A percentile compares a stretch with the other conserved stretches of the same genome.
These are phyloP conservation scores for Chaetomium fimeti DNA, from an alignment of 495 filamentous ascomycete species.

Conservation along the genomic window DNA sequence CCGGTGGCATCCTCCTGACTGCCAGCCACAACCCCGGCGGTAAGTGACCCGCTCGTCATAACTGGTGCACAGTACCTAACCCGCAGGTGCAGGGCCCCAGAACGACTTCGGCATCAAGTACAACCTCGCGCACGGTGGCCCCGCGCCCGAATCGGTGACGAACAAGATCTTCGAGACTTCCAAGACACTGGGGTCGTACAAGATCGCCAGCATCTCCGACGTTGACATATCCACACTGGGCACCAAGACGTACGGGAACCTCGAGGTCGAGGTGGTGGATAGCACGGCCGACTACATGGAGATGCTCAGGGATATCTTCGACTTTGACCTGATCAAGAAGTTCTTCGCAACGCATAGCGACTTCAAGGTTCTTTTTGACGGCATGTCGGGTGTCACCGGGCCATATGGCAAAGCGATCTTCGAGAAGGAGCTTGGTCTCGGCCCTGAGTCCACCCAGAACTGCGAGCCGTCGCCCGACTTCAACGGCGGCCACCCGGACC, in stretches of 20 bases:
- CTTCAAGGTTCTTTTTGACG: conserved; percentile 97
- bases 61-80: not conserved
- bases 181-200: conserved; percentile 86
- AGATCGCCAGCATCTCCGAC: conserved; percentile 81
- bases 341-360: conserved; percentile 82
- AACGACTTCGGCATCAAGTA: conserved; percentile 99
- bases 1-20: conserved; percentile 93
- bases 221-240: conserved; percentile 83
- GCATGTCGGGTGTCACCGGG: conserved; percentile 89
- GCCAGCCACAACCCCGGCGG: conserved; percentile 98
- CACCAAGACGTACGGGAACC: conserved; percentile 72
- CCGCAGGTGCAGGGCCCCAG: conserved; percentile 63
- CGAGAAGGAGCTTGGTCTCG: conserved; percentile 83
- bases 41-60: conserved; percentile 45
- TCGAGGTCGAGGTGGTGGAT: conserved; percentile 95
- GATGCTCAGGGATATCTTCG: conserved; percentile 97
- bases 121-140: conserved; percentile 92
- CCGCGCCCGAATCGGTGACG: conserved; percentile 90
- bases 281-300: conserved; percentile 85
- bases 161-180: conserved; percentile 95
- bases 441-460: conserved; percentile 78
- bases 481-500: conserved; percentile 94
- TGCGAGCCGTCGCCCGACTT: conserved; percentile 91
- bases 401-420: conserved; percentile 95
- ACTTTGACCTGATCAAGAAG: conserved; percentile 89